These are phyloP conservation scores for Chenopodium berlandieri DNA, from an alignment of 148 eudicot species.

Conservation along the genomic window DNA sequence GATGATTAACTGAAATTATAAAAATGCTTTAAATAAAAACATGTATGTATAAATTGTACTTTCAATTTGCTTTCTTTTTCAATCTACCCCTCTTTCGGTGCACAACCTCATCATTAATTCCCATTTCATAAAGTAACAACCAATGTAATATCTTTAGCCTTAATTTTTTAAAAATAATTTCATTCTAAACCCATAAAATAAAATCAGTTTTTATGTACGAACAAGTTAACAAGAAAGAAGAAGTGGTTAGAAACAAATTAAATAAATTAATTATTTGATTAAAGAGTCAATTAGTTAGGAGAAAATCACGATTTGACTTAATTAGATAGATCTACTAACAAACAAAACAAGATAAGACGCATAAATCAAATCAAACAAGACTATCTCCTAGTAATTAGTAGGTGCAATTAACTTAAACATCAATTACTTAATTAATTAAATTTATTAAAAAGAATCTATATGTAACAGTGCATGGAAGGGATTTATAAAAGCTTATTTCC, in stretches of 20 bases:
- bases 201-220: not conserved
- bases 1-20: conserved; percentile 10
- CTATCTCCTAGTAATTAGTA: conserved; percentile 6
- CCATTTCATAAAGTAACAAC: conserved; percentile 21
- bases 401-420: conserved; percentile 9
- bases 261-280: not conserved
- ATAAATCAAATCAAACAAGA: conserved; percentile 2
- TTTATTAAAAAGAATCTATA: conserved; percentile 10
- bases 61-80: conserved; percentile 34
- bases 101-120: conserved; percentile 30
- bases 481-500: conserved; percentile 13
- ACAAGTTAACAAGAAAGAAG: not conserved
- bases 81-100: conserved; percentile 33
- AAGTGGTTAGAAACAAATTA: not conserved
- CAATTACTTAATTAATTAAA: not conserved
- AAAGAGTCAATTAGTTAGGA: not conserved
- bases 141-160: not conserved
- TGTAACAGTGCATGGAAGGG: conserved; percentile 28
- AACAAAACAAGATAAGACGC: not conserved
- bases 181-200: not conserved
- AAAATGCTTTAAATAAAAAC: conserved; percentile 7
- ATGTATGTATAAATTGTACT: conserved; percentile 28
- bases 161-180: not conserved
- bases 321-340: conserved; percentile 17
- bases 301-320: conserved; percentile 10